These are phyloP conservation scores for Emydomyces testavorans DNA, from an alignment of 2,329 filamentous ascomycete genomes.

Conservation along the genomic window DNA sequence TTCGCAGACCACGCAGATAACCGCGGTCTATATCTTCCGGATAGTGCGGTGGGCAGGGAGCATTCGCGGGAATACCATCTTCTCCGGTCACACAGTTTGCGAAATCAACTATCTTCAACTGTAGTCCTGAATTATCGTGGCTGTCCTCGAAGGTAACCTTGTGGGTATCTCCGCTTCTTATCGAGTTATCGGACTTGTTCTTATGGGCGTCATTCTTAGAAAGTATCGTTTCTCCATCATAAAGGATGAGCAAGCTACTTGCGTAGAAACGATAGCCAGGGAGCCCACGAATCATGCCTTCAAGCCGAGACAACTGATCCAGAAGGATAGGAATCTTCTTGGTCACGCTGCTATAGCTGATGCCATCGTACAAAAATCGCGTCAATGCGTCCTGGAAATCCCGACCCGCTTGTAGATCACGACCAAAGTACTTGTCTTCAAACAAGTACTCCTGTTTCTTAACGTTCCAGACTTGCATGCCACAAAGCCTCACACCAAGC, in stretches of 20 bases:
- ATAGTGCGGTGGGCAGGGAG: constrained; percentile 66
- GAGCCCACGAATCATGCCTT: constrained; percentile 67
- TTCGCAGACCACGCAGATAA: constrained; percentile 73
- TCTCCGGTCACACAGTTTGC: constrained; percentile 92
- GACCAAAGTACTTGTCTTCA: constrained; percentile 94
- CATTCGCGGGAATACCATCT: constrained; percentile 49
- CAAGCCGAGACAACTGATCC: constrained; percentile 69
- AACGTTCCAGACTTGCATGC: constrained; percentile 91
- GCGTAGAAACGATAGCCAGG: constrained; percentile 90
- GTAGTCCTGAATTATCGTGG: constrained; percentile 38
- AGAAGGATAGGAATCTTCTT: constrained; percentile 81
- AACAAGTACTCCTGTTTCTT: constrained; percentile 78
- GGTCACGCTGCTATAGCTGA: constrained; percentile 65
- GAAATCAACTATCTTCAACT: constrained; percentile 97
- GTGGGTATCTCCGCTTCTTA: constrained; percentile 19
- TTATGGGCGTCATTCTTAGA: constrained; percentile 16
- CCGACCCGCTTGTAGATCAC: constrained; percentile 70
- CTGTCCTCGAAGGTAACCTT: constrained; percentile 24
- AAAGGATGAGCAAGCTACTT: constrained; percentile 86
- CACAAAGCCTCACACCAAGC: constrained; percentile 85
- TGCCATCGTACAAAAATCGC: constrained; percentile 81
- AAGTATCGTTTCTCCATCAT: constrained; percentile 58
- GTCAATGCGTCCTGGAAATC: constrained; percentile 84
- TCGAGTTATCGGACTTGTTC: constrained; percentile 18
- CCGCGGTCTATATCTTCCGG: constrained; percentile 73